Percentiles rank a stretch among this genome's conserved stretches.
phyloP scores from a whole-genome alignment of 2,329 filamentous ascomycete species.

The Nectriaceae sp. region DNA sequence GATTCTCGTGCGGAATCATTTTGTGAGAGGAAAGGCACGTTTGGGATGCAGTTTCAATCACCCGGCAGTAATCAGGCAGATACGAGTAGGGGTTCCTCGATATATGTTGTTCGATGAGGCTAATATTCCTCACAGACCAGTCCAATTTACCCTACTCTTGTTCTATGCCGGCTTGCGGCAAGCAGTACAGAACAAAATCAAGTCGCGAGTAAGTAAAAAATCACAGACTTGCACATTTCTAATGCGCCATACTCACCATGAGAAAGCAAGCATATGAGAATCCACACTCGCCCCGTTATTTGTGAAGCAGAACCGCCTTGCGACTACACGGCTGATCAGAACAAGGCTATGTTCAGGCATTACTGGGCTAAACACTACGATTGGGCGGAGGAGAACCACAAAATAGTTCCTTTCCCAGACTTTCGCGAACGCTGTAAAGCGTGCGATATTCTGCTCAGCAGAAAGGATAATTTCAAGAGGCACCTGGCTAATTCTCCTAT shows the following conservation, averaged over 20 bases:
- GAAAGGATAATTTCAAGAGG: slow-evolving; percentile 11
- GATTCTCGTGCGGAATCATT: slow-evolving; percentile 13
- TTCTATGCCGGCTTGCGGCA: slow-evolving; percentile 4
- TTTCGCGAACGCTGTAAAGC: neutral
- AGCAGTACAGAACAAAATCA: neutral
- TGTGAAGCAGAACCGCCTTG: slow-evolving; percentile 8
- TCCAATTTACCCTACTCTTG: neutral
- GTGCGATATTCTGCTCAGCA: slow-evolving; percentile 9
- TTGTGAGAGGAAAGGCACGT: neutral
- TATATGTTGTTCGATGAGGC: neutral
- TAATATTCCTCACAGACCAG: neutral
- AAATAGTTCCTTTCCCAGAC: neutral
- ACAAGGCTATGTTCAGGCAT: slow-evolving; percentile 12
- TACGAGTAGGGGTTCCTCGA: too few relatives aligned
- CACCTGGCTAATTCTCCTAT: slow-evolving; percentile 10
- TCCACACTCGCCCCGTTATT: slow-evolving; percentile 3
- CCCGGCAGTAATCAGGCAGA: neutral
- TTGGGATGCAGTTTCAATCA: neutral
- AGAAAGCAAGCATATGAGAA: slow-evolving; percentile 8
- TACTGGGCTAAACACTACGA: slow-evolving; percentile 11
- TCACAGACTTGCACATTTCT: neutral
- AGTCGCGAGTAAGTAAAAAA: slow-evolving; percentile 10
- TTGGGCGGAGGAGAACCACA: neutral
- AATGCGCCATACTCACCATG: fast-evolving
- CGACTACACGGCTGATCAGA: neutral